Percentiles rank a stretch among this genome's conserved stretches.
phyloP scores from a whole-genome alignment of 768 basidiomycete species.

The Boletus eberwhitei region DNA sequence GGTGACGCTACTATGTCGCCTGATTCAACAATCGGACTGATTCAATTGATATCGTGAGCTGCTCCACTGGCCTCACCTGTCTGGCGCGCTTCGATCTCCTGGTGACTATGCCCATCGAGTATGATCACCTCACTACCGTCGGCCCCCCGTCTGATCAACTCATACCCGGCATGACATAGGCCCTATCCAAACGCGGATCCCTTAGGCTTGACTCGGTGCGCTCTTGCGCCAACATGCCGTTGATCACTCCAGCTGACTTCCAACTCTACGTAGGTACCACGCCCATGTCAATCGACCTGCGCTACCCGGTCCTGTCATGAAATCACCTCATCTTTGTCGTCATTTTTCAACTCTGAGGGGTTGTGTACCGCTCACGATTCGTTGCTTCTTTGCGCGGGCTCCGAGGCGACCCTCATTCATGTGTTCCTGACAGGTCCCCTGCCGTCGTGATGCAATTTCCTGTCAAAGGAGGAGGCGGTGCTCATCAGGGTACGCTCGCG shows the following conservation, averaged over 20 bases:
- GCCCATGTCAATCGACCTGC: conserved; percentile 13
- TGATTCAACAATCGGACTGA: background rate
- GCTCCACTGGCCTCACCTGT: conserved; percentile 3
- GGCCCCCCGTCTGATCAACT: conserved; percentile 1
- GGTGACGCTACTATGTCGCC: background rate
- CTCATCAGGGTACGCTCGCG: conserved; percentile 3
- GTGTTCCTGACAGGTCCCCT: conserved; percentile 26
- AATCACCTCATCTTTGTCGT: conserved; percentile 27
- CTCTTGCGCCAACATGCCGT: conserved; percentile 11
- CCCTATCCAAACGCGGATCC: background rate
- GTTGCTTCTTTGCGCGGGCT: conserved; percentile 24
- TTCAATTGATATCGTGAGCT: background rate
- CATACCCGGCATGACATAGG: background rate
- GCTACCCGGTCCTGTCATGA: conserved; percentile 6
- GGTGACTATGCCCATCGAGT: background rate
- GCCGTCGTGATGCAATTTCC: conserved; percentile 25
- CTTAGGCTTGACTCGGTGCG: background rate
- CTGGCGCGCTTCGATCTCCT: background rate
- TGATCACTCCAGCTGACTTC: conserved; percentile 3
- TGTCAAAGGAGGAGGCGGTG: conserved; percentile 20
- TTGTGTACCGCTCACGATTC: conserved; percentile 2
- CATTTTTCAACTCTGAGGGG: conserved; percentile 4
- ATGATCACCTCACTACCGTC: background rate
- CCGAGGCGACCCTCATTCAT: conserved; percentile 26
- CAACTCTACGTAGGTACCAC: conserved; percentile 10